Conservation (phyloP, 1,284 basidiomycete genomes). For the Porodaedalea pini region DNA sequence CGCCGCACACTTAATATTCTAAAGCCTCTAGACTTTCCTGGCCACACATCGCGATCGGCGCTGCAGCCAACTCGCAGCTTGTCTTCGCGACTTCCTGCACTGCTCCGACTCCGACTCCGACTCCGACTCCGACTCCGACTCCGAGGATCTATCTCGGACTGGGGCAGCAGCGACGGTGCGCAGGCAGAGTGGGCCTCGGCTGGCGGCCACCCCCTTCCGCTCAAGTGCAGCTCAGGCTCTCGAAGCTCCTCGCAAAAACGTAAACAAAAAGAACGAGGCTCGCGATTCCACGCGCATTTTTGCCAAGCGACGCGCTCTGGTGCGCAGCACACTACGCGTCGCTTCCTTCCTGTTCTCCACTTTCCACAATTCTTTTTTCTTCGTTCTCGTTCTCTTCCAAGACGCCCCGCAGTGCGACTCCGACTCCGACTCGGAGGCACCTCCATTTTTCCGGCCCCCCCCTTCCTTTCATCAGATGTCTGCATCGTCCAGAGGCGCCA, state of each 20-base stretch:
- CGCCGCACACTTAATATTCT: constrained; percentile 1
- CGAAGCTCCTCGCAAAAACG: background rate
- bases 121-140: no score
- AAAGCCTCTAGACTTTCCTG: constrained; percentile 7
- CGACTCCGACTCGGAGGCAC: background rate
- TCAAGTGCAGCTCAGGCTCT: no score
- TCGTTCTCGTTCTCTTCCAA: no score
- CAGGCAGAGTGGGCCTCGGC: background rate
- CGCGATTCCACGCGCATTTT: no score
- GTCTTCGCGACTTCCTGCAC: background rate
- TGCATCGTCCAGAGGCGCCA: no score
- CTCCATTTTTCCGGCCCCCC: background rate
- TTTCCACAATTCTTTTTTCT: no score
- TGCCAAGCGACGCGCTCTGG: no score
- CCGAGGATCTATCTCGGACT: background rate
- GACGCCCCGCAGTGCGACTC: no score
- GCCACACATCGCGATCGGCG: constrained; percentile 5
- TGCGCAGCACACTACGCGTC: no score
- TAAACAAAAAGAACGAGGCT: background rate
- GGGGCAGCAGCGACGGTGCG: no score
- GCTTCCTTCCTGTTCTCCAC: background rate
- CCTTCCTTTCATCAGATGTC: background rate
- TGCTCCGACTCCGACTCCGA: constrained; percentile 9
- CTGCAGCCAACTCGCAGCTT: background rate
- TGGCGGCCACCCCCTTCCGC: no score